These are phyloP conservation scores for Euclidium syriacum DNA, from an alignment of 345 rosid species.

Conservation along the genomic window DNA sequence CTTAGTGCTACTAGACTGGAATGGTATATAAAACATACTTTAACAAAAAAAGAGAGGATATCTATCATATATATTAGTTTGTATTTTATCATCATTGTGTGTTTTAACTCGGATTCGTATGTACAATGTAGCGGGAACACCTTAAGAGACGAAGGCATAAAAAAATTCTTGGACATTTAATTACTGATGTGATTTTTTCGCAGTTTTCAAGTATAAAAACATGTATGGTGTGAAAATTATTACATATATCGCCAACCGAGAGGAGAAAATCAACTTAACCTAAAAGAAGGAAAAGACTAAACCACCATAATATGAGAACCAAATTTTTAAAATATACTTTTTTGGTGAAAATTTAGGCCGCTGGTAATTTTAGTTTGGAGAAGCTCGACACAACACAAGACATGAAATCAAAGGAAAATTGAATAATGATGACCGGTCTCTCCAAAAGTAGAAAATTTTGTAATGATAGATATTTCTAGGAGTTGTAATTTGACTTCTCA, in stretches of 20 bases:
- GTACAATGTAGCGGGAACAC: too few relatives aligned
- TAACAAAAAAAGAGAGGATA: too few relatives aligned
- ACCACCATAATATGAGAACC: neutral
- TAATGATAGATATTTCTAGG: neutral
- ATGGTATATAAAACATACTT: too few relatives aligned
- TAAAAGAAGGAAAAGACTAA: neutral
- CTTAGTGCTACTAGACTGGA: too few relatives aligned
- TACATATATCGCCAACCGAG: neutral
- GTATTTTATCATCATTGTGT: too few relatives aligned
- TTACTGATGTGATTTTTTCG: neutral
- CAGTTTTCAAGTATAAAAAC: neutral
- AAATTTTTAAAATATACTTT: neutral
- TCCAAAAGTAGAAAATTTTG: slow-evolving; percentile 8
- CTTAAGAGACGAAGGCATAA: neutral
- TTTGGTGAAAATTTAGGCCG: neutral
- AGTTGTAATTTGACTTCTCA: slow-evolving; percentile 23
- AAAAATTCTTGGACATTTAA: neutral
- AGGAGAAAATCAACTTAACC: neutral
- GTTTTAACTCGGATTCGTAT: too few relatives aligned
- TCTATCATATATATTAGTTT: too few relatives aligned
- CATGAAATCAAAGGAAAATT: neutral
- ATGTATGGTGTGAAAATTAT: neutral
- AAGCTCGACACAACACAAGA: neutral
- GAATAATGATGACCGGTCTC: slow-evolving; percentile 17
- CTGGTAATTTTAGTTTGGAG: neutral